Conservation (phyloP, 805 yeast genomes). For the Metschnikowia borealis region DNA sequence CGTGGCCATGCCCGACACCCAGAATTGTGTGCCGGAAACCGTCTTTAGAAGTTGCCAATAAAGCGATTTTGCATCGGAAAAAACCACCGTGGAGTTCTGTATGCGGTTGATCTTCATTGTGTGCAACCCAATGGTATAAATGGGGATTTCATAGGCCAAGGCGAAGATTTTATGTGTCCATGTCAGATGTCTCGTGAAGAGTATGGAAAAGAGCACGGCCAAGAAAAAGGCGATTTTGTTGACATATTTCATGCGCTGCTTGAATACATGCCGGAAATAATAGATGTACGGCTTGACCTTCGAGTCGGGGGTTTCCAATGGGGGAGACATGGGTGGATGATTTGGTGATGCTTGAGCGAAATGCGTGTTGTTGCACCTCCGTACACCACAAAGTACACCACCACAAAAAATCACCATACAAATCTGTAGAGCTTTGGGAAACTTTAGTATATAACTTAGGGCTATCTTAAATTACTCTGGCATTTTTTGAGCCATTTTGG, state of each 20-base stretch:
- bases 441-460: too few species aligned
- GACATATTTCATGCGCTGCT: constrained; percentile 34
- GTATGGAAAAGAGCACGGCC: constrained; percentile 23
- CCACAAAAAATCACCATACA: not conserved
- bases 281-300: constrained; percentile 18
- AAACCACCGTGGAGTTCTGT: constrained; percentile 28
- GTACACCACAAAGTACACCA: not conserved
- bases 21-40: not conserved
- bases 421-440: too few species aligned
- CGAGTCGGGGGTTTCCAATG: constrained; percentile 6
- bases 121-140: constrained; percentile 26
- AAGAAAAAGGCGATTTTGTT: constrained; percentile 28
- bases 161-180: constrained; percentile 23
- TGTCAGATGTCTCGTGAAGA: constrained; percentile 27
- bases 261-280: constrained; percentile 27
- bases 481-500: too few species aligned
- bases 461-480: fast-evolving
- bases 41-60: constrained; percentile 23
- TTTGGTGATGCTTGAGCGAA: not conserved
- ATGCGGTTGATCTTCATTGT: constrained; percentile 25
- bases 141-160: constrained; percentile 27
- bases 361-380: not conserved
- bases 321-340: constrained; percentile 5
- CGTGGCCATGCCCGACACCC: not conserved
- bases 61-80: constrained; percentile 29